phyloP scores from a whole-genome alignment of 495 filamentous ascomycete genomes.

The Cercophora sp. region DNA sequence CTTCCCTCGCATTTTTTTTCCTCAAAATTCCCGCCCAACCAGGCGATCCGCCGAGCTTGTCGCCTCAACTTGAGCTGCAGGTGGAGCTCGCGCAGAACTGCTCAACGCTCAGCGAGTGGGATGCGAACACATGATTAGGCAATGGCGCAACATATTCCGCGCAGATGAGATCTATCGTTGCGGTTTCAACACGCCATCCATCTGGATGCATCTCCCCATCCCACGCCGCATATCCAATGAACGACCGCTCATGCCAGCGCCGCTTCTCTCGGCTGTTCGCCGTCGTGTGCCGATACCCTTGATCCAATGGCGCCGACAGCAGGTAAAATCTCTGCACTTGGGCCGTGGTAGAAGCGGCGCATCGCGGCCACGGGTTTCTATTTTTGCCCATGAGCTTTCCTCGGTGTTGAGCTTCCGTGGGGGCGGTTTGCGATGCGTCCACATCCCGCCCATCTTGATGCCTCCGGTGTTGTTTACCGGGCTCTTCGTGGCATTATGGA shows the following conservation, averaged over 20 bases:
- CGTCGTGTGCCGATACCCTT: neutral
- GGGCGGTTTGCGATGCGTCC: constrained; percentile 30
- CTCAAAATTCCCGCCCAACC: constrained; percentile 24
- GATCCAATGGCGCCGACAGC: constrained; percentile 6
- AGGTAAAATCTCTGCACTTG: constrained; percentile 10
- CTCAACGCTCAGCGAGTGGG: constrained; percentile 21
- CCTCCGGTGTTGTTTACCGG: constrained; percentile 66
- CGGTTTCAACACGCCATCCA: constrained; percentile 11
- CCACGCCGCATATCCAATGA: constrained; percentile 15
- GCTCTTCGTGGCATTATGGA: constrained; percentile 64
- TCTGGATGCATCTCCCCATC: constrained; percentile 6
- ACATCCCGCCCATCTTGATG: constrained; percentile 53
- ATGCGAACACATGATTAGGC: constrained; percentile 28
- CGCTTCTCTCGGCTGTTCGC: constrained; percentile 6
- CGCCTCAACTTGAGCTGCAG: constrained; percentile 2
- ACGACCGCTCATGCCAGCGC: constrained; percentile 7
- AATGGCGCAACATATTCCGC: constrained; percentile 20
- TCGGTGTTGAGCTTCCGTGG: too few species aligned
- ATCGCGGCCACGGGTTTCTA: constrained; percentile 4
- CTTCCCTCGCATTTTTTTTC: neutral
- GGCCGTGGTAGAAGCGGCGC: constrained; percentile 7
- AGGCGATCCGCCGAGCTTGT: constrained; percentile 16
- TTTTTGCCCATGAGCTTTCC: too few species aligned
- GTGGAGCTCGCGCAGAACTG: constrained; percentile 17
- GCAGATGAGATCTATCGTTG: constrained; percentile 12